Evolutionary conservation across 768 basidiomycete genomes (phyloP).

Genomic region (Melanogaster broomeanus): DNA sequence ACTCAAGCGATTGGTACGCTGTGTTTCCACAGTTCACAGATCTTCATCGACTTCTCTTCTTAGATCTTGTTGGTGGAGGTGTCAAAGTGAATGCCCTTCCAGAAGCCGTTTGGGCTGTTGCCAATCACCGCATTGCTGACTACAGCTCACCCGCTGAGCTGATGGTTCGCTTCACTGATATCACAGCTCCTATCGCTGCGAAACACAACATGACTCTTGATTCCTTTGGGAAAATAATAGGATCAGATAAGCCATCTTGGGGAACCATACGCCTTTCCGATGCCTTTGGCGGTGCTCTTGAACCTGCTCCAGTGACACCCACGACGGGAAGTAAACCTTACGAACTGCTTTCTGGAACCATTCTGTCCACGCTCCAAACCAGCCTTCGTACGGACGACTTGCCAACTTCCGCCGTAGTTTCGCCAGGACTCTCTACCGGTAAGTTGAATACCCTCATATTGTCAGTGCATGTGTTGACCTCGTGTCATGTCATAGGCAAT

Average conservation of each 20-base stretch:
- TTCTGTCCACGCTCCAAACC: constrained; percentile 39
- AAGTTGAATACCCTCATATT: not conserved
- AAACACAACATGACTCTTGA: constrained; percentile 43
- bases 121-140: constrained; percentile 36
- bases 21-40: not conserved
- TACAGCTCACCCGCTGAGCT: constrained; percentile 26
- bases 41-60: constrained; percentile 26
- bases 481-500: constrained; percentile 15
- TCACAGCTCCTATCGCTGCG: constrained; percentile 16
- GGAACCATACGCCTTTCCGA: constrained; percentile 41
- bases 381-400: constrained; percentile 28
- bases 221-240: constrained; percentile 40
- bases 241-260: constrained; percentile 22
- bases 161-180: constrained; percentile 9
- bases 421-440: constrained; percentile 35
- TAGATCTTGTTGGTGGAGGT: constrained; percentile 44
- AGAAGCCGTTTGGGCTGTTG: constrained; percentile 39
- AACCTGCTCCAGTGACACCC: constrained; percentile 46
- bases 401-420: constrained; percentile 31
- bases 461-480: constrained; percentile 3
- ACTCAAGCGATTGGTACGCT: constrained; percentile 29
- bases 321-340: constrained; percentile 38
- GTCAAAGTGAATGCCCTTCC: constrained; percentile 50
- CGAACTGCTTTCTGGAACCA: constrained; percentile 43
- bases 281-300: constrained; percentile 34